These are phyloP conservation scores for Leishmania arabica DNA, from an alignment of 208 protist species.

Conservation along the genomic window DNA sequence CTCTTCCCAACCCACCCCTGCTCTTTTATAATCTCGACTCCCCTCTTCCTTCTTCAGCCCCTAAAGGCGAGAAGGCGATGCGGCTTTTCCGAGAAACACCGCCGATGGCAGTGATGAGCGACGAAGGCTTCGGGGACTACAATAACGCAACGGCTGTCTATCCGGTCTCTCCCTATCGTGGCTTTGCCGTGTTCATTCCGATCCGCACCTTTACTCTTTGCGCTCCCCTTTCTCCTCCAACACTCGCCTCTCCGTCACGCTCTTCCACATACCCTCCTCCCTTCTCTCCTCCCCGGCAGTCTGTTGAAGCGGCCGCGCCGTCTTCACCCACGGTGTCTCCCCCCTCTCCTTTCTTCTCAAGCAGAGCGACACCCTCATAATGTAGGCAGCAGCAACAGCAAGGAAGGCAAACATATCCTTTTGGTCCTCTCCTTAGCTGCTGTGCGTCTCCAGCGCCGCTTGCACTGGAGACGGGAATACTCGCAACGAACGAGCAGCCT, in stretches of 20 bases:
- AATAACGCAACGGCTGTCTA: background rate
- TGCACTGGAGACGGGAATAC: background rate
- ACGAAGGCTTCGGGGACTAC: background rate
- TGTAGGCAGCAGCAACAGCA: background rate
- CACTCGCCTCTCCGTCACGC: background rate
- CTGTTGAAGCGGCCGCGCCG: background rate
- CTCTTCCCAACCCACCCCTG: background rate
- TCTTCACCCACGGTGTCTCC: background rate
- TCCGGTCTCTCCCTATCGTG: background rate
- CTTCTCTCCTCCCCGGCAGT: background rate
- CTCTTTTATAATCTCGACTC: background rate
- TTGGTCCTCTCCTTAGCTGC: no score
- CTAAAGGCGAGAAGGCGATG: background rate
- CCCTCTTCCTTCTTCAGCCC: background rate
- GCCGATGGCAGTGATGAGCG: background rate
- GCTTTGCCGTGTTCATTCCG: background rate
- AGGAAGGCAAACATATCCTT: background rate
- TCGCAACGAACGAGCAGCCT: background rate
- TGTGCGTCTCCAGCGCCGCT: background rate
- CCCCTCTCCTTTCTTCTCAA: background rate
- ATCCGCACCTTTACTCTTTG: background rate
- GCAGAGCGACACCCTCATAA: background rate
- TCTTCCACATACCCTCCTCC: background rate
- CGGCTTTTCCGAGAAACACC: background rate
- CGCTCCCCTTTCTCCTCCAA: background rate